Percentiles rank a stretch among this genome's conserved stretches.
Evolutionary conservation across 768 basidiomycete genomes (phyloP).

Genomic region (Lactarius trivialis): DNA sequence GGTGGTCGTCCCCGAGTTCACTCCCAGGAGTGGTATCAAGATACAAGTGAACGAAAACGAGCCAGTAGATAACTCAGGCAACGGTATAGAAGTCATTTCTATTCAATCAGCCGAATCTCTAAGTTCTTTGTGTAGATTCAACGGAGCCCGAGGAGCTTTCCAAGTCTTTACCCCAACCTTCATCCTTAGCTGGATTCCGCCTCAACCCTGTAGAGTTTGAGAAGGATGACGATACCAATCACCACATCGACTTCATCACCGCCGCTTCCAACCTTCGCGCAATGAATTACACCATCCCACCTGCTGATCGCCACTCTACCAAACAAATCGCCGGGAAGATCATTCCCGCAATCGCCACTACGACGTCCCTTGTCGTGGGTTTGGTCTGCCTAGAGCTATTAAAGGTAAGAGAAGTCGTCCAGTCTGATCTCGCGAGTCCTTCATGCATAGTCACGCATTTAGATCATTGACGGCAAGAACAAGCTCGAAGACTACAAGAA

Average conservation of each 20-base stretch:
- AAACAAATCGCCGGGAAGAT: conserved; percentile 99
- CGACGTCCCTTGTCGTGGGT: conserved; percentile 92
- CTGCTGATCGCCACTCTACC: conserved; percentile 85
- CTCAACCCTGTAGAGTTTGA: conserved; percentile 95
- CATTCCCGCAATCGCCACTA: conserved; percentile 99
- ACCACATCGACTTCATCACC: conserved; percentile 98
- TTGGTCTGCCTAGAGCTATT: conserved; percentile 94
- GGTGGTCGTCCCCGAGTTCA: conserved; percentile 85
- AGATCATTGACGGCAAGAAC: conserved; percentile 95
- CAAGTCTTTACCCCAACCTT: conserved; percentile 77
- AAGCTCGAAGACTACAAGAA: conserved; percentile 96
- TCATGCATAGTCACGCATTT: neutral
- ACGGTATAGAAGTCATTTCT: conserved; percentile 27
- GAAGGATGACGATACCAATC: conserved; percentile 97
- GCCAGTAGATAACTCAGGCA: conserved; percentile 52
- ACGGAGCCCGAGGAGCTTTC: conserved; percentile 47
- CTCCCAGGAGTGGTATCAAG: conserved; percentile 87
- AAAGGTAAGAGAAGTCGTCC: conserved; percentile 52
- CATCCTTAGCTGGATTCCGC: conserved; percentile 92
- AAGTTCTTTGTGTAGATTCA: conserved; percentile 9
- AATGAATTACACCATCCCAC: conserved; percentile 84
- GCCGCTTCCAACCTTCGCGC: conserved; percentile 96
- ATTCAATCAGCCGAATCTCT: neutral
- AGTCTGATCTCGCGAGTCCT: neutral
- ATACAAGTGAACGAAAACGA: conserved; percentile 93